Base-by-base conservation (phyloP, 495 filamentous ascomycete species). In the Hypoxylon fuscum region DNA sequence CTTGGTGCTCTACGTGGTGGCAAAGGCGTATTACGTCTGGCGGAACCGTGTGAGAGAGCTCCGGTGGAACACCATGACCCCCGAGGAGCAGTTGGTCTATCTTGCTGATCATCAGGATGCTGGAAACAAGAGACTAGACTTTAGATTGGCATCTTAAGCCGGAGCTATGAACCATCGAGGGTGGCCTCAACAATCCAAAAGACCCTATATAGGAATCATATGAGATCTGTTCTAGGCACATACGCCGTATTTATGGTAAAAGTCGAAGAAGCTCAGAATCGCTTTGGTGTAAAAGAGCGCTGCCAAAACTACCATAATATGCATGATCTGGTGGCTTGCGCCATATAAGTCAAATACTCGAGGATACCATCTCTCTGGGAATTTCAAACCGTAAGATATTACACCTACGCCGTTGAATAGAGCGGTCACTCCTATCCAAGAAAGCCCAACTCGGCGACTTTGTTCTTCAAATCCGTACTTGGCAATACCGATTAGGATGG, bases 111-210 rank as follows among this genome's bases (percentile, higher is more conserved):
- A 88, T 20, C 81, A 68, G 8, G 85, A 90, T 63, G 78, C 81
- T 56, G 90, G 90, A 21, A 92, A 88, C 62, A 92, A 92, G 74
- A 79, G 90, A 77, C 81, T 83, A 45, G 81, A 85, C 65, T 85
- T 85, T 21, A 62, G 79, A 35, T 78, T 85, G 52, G 77, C 76
- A 3, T 77, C 77, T 31, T 80, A 66, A 45, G 8, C 6, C 3
- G 3, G 1, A 37, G n/a, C 0, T 0, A 14, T 27, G n/a, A 14
- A 2, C 11, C 20, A 1, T 29, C 14, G 15, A 1, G 27, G 17
- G 3, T n/a, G n/a, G n/a, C n/a, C n/a, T n/a, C n/a, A n/a, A 18
- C 14, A 15, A 34, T 8, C 14, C 20, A 25, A 8, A 35, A 15
- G 11, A n/a, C 2, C 12, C 20, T 37, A 50, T 14, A 23, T 37